These are phyloP conservation scores for Cyclotella baltica DNA, from an alignment of 108 stramenopile genomes.

Conservation along the genomic window DNA sequence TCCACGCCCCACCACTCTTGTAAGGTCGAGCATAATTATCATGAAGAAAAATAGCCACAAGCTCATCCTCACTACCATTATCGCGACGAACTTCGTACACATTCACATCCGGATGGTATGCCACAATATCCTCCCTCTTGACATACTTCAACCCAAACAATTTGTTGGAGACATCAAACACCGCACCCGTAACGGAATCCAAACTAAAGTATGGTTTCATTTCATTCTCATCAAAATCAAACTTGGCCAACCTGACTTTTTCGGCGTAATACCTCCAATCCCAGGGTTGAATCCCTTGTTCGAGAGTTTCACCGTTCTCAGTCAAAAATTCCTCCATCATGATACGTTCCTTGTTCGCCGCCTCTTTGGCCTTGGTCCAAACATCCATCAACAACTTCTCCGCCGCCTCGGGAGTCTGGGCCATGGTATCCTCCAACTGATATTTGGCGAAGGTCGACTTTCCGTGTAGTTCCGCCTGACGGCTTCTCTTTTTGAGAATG, in stretches of 20 bases:
- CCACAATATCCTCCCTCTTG: slow-evolving; percentile 58
- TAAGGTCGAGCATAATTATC: slow-evolving; percentile 77
- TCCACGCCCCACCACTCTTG: slow-evolving; percentile 83
- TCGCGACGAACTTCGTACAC: slow-evolving; percentile 72
- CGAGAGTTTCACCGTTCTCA: slow-evolving; percentile 54
- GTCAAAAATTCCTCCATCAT: slow-evolving; percentile 70
- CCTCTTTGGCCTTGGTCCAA: slow-evolving; percentile 75
- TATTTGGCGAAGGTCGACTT: slow-evolving; percentile 71
- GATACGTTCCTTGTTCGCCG: slow-evolving; percentile 69
- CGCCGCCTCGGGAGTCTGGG: slow-evolving; percentile 73
- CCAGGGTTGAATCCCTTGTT: slow-evolving; percentile 77
- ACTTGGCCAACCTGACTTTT: slow-evolving; percentile 71
- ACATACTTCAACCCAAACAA: slow-evolving; percentile 76
- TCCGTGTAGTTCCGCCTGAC: slow-evolving; percentile 63
- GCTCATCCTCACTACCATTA: slow-evolving; percentile 49
- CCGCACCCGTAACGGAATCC: slow-evolving; percentile 63
- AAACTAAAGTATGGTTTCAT: slow-evolving; percentile 80
- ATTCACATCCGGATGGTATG: slow-evolving; percentile 79
- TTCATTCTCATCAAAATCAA: slow-evolving; percentile 75
- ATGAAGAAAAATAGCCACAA: slow-evolving; percentile 77
- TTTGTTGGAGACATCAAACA: slow-evolving; percentile 78
- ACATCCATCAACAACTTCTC: slow-evolving; percentile 73
- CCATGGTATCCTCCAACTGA: slow-evolving; percentile 81
- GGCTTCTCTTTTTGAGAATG: slow-evolving; percentile 69
- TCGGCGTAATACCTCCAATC: slow-evolving; percentile 88